These are phyloP conservation scores for Auricularia auricula-judae DNA, from an alignment of 768 basidiomycete genomes.

Conservation along the genomic window DNA sequence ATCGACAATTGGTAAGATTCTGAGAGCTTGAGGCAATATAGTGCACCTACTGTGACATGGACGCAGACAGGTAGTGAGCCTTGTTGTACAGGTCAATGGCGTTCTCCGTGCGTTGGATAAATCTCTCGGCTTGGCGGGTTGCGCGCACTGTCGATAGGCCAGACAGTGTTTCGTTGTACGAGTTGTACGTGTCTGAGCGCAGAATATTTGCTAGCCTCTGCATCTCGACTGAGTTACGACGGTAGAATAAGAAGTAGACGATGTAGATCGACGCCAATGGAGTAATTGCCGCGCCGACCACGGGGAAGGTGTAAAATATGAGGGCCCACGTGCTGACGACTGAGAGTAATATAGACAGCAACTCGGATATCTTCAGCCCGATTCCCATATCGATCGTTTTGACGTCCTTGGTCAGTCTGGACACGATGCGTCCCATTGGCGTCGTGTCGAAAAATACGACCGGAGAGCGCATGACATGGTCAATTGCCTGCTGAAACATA, in stretches of 20 bases:
- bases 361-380: constrained; percentile 16
- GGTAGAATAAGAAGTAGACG: constrained; percentile 42
- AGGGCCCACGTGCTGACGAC: constrained; percentile 45
- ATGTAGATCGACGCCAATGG: constrained; percentile 45
- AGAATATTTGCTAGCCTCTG: constrained; percentile 57
- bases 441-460: constrained; percentile 65
- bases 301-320: constrained; percentile 59
- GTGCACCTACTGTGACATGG: constrained; percentile 21
- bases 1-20: neutral
- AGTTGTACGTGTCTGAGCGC: constrained; percentile 45
- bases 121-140: constrained; percentile 38
- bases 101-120: constrained; percentile 38
- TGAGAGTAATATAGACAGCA: constrained; percentile 28
- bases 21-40: too few species aligned
- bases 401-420: constrained; percentile 47
- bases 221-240: constrained; percentile 49
- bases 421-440: constrained; percentile 49
- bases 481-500: constrained; percentile 47
- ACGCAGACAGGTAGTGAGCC: constrained; percentile 53
- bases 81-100: constrained; percentile 49
- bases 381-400: constrained; percentile 17
- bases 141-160: constrained; percentile 55
- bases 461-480: constrained; percentile 47
- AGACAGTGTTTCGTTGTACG: constrained; percentile 50
- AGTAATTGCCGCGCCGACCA: constrained; percentile 50